Percentiles rank a stretch among this genome's conserved stretches.
These are phyloP conservation scores for Willaertia magna DNA, from an alignment of 208 protist species.

Conservation along the genomic window DNA sequence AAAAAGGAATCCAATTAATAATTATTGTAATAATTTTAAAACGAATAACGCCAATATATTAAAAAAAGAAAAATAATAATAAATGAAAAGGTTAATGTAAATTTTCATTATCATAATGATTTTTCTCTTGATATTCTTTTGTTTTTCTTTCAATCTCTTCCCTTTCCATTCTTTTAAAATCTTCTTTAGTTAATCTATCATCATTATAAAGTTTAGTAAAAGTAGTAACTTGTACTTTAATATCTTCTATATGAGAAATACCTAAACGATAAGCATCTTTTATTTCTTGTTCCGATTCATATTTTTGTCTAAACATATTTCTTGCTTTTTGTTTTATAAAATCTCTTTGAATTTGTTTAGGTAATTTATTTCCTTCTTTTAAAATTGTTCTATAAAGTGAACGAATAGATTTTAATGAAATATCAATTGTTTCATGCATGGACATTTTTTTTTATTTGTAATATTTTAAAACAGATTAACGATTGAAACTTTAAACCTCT, in stretches of 20 bases:
- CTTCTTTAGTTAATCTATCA: neutral
- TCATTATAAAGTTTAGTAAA: neutral
- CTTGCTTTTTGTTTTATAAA: neutral
- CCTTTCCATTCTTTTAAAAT: neutral
- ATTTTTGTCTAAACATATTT: neutral
- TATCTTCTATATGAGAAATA: neutral
- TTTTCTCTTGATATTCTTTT: neutral
- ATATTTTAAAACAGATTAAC: no score
- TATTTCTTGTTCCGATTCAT: neutral
- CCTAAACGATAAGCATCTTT: neutral
- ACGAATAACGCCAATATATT: no score
- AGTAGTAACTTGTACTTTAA: neutral
- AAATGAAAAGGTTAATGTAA: neutral
- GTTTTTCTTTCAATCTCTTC: neutral
- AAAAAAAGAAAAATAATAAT: no score
- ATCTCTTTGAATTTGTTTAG: neutral
- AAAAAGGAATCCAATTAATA: neutral
- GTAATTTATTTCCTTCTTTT: neutral
- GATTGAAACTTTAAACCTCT: no score
- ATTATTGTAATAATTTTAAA: no score
- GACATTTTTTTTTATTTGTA: conserved; percentile 30
- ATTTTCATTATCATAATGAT: neutral
- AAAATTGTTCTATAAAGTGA: neutral
- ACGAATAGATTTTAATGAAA: conserved; percentile 45
- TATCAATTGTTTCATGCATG: conserved; percentile 54